Base-by-base conservation (phyloP, 2,329 filamentous ascomycete species). In the Paraconiothyrium brasiliense region DNA sequence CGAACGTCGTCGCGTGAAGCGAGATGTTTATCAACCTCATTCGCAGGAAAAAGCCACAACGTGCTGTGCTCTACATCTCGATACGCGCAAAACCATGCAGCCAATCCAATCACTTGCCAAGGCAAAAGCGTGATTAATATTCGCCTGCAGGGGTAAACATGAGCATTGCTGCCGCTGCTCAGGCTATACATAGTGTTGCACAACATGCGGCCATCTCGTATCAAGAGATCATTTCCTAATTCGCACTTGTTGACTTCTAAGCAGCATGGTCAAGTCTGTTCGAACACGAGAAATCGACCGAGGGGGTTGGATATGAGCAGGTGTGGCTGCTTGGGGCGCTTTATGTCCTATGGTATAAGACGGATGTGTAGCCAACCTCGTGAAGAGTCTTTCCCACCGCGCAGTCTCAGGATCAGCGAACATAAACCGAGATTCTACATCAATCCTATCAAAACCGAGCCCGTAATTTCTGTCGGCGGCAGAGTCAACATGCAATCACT, bases 401-500 rank as follows among this genome's bases (percentile, higher is more conserved):
- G 20, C 20, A 14, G 6, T 14, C 34, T 37, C 7, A 39, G 20
- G 1, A 39, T 20, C 14, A 14, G n/a, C 13, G n/a, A 4, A 3
- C 20, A 24, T 46, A 4, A 22, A 8, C 16, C 16, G 2, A 9
- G 24, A 13, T 13, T 3, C 24, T n/a, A 5, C 11, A 48, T 4
- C 24, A 10, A n/a, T 4, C 13, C 11, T n/a, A 16, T 9, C 2
- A 48, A 30, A n/a, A 32, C 2, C 24, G 20, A 48, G 1, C 16
- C 6, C 1, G 27, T 30, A 30, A 48, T 10, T 5, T 13, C 46
- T 30, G 3, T 9, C 7, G n/a, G 11, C 2, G 32, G 14, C 13
- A 5, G 32, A 41, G n/a, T 58, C 54, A 62, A 62, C 30, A 63
- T 65, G 60, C 14, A 44, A 10, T 22, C 10, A n/a, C 48, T 66